Base-by-base conservation (phyloP, 257 asterid genomes). In the Orobanche coerulescens region DNA sequence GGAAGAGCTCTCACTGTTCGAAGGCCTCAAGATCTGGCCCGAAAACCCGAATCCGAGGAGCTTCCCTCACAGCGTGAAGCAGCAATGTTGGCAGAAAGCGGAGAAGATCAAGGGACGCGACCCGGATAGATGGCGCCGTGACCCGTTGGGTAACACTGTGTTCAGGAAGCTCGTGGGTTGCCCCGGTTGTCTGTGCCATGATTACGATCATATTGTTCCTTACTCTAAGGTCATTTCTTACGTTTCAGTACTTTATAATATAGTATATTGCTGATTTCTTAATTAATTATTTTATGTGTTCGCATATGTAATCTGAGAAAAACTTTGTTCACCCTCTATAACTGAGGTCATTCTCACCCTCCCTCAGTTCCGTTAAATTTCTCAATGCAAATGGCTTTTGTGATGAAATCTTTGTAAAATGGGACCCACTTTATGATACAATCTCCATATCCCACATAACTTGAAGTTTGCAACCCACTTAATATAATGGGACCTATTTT, bases 111-210 rank as follows among this genome's bases (percentile, higher is more conserved):
- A 79, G 62, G 95, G 96, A 5, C 90, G 97, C 39, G 88, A 87
- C 76, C 95, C 95, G 31, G 94, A 85, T 9, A 68, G 96, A 24
- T 87, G 97, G 96, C 94, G 97, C 7, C 83, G 95, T 7, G 97
- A 91, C 72, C 58, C 84, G 6, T 61, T 91, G 59, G 97, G 96
- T 13, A 87, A 91, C 74, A 68, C 12, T 7, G 68, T 91, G 3
- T 87, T 91, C 62, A 71, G 96, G 76, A 91, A 91, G 81, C 91
- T 91, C 26, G 97, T 88, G 2, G 97, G 97, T 11, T 91, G 97
- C 76, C 84, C 94, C 18, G 96, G 97, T 73, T 90, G 97, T 71
- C 80, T 90, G 34, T 90, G 97, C 79, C 94, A 90, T 70, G 97
- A 90, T 66, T 87, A 87, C 73, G 97, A 90, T 74, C 97, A 87